phyloP scores from a whole-genome alignment of 768 basidiomycete genomes.

The Ramaria sp. region DNA sequence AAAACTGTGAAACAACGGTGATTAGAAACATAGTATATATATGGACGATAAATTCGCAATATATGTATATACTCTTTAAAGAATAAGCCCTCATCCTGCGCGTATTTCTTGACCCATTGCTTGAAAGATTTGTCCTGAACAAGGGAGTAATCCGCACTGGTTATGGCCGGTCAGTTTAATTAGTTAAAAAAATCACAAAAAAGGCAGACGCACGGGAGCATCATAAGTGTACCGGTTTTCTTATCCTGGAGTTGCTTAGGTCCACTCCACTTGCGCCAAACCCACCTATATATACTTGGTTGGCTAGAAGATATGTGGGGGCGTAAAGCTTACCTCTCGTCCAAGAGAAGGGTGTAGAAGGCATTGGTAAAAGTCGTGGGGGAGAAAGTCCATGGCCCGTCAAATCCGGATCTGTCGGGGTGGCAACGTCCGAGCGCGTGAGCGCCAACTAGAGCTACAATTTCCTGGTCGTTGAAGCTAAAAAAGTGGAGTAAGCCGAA shows the following conservation, averaged over 20 bases:
- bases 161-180: background rate
- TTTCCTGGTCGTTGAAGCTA: constrained; percentile 92
- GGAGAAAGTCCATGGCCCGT: constrained; percentile 93
- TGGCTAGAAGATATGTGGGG: background rate
- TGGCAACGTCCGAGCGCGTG: constrained; percentile 97
- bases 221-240: constrained; percentile 82
- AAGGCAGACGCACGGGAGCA: constrained; percentile 69
- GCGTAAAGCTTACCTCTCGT: constrained; percentile 52
- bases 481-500: constrained; percentile 9
- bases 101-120: constrained; percentile 80
- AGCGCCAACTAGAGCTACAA: constrained; percentile 87
- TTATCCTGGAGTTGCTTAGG: constrained; percentile 94
- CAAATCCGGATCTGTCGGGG: constrained; percentile 70
- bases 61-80: constrained; percentile 74
- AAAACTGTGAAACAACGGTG: constrained; percentile 44
- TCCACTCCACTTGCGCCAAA: constrained; percentile 93
- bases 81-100: constrained; percentile 74
- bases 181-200: background rate
- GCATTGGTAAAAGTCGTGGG: constrained; percentile 83
- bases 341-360: constrained; percentile 74
- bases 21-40: background rate
- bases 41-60: background rate
- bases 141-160: constrained; percentile 79
- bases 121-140: constrained; percentile 88
- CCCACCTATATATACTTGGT: constrained; percentile 36